Evolutionary conservation across 208 protist species (phyloP).

Genomic region (Leishmania guyanensis): DNA sequence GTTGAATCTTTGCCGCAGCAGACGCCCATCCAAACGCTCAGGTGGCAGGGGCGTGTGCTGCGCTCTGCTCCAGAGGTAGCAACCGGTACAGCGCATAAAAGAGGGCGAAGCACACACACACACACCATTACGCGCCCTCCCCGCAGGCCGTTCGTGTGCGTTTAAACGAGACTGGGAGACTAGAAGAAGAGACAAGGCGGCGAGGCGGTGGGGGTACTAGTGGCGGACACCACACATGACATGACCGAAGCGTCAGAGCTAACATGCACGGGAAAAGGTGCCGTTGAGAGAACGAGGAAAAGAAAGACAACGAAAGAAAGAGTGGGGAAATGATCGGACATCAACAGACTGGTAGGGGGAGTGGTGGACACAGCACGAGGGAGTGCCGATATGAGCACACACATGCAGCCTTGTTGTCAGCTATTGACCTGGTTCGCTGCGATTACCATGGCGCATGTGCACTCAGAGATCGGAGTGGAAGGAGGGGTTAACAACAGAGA

Average conservation of each 20-base stretch:
- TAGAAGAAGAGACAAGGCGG: background rate
- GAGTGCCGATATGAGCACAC: background rate
- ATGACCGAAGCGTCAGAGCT: background rate
- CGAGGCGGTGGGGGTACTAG: background rate
- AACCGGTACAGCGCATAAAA: background rate
- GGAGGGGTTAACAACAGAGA: background rate
- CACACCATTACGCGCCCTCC: background rate
- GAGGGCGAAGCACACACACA: background rate
- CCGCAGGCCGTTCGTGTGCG: background rate
- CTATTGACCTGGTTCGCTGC: background rate
- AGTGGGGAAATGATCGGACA: background rate
- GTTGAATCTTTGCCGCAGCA: background rate
- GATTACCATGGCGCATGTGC: background rate
- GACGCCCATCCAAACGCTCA: background rate
- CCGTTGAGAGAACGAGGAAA: background rate
- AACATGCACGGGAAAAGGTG: background rate
- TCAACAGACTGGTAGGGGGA: background rate
- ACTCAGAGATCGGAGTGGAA: background rate
- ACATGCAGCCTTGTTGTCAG: background rate
- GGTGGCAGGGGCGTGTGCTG: background rate
- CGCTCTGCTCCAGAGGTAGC: background rate
- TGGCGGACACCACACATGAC: background rate
- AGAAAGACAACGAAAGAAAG: background rate
- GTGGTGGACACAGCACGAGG: background rate
- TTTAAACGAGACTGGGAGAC: background rate